These are phyloP conservation scores for Arthrobotrys pseudoclavata DNA, from an alignment of 2,329 filamentous ascomycete species.

Conservation along the genomic window DNA sequence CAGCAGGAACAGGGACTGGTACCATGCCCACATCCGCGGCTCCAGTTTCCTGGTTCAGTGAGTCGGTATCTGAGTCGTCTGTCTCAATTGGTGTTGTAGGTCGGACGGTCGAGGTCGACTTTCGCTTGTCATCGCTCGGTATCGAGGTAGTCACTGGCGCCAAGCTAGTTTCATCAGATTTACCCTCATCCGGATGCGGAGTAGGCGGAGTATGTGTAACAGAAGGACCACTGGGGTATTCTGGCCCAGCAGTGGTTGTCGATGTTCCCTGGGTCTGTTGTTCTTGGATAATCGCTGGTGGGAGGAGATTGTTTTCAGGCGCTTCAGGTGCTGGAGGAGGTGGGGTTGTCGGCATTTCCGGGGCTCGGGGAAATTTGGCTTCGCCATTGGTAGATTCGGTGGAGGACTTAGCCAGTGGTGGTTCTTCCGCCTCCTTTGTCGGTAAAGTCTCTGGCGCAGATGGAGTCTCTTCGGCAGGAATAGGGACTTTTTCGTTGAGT, in stretches of 20 bases:
- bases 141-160: slow-evolving; percentile 14
- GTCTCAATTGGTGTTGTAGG: slow-evolving; percentile 55
- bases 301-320: slow-evolving; percentile 35
- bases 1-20: slow-evolving; percentile 44
- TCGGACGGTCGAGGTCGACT: slow-evolving; percentile 49
- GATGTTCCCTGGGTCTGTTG: slow-evolving; percentile 47
- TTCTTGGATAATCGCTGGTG: slow-evolving; percentile 54
- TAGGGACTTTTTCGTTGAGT: slow-evolving; percentile 53
- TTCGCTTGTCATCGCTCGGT: slow-evolving; percentile 51
- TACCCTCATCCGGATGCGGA: slow-evolving; percentile 39
- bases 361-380: slow-evolving; percentile 40
- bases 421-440: slow-evolving; percentile 48
- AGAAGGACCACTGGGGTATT: slow-evolving; percentile 36
- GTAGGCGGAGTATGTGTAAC: slow-evolving; percentile 53
- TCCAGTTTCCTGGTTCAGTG: slow-evolving; percentile 32
- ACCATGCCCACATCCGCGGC: slow-evolving; percentile 54
- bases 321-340: slow-evolving; percentile 56
- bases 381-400: slow-evolving; percentile 56
- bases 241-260: slow-evolving; percentile 21
- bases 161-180: slow-evolving; percentile 34
- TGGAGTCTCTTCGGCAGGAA: slow-evolving; percentile 31
- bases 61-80: slow-evolving; percentile 53
- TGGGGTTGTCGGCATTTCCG: slow-evolving; percentile 43
- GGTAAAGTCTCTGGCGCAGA: slow-evolving; percentile 34
- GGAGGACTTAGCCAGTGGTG: slow-evolving; percentile 50